Conservation (phyloP, 192 early-diverging fungal genomes). For the Chytriomyces sp. region DNA sequence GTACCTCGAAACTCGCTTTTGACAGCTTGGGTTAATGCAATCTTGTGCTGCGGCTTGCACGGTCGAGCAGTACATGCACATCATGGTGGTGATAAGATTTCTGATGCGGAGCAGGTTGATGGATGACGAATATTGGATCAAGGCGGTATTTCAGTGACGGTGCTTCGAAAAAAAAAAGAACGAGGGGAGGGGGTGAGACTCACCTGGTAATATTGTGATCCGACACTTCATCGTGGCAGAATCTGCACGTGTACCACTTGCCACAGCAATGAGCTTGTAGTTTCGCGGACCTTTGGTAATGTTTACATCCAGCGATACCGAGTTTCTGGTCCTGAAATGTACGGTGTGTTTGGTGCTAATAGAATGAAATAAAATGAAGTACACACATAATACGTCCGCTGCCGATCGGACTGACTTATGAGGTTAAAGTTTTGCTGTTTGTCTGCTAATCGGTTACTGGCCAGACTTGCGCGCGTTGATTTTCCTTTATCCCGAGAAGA, state of each 20-base stretch:
- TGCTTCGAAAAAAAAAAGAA: background rate
- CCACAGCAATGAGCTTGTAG: constrained; percentile 78
- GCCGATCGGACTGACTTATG: constrained; percentile 49
- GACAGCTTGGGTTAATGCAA: constrained; percentile 72
- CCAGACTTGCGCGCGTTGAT: constrained; percentile 19
- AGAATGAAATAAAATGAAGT: background rate
- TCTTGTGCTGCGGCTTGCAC: constrained; percentile 81
- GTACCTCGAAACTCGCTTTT: constrained; percentile 71
- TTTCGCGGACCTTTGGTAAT: constrained; percentile 79
- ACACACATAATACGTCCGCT: constrained; percentile 55
- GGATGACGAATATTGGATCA: background rate
- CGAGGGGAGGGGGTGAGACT: background rate
- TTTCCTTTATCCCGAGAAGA: constrained; percentile 50
- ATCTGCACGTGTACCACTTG: constrained; percentile 77
- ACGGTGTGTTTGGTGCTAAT: background rate
- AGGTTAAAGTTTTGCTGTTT: constrained; percentile 46
- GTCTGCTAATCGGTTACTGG: constrained; percentile 45
- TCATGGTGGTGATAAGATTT: constrained; percentile 78
- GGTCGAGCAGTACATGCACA: constrained; percentile 89
- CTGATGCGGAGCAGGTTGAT: constrained; percentile 34
- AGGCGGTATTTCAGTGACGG: background rate
- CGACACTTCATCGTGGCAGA: constrained; percentile 76
- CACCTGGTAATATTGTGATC: constrained; percentile 75
- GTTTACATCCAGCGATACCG: constrained; percentile 73
- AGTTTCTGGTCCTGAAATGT: constrained; percentile 55